Conservation (phyloP, 2,329 filamentous ascomycete species). For the Ophiobolus disseminans region DNA sequence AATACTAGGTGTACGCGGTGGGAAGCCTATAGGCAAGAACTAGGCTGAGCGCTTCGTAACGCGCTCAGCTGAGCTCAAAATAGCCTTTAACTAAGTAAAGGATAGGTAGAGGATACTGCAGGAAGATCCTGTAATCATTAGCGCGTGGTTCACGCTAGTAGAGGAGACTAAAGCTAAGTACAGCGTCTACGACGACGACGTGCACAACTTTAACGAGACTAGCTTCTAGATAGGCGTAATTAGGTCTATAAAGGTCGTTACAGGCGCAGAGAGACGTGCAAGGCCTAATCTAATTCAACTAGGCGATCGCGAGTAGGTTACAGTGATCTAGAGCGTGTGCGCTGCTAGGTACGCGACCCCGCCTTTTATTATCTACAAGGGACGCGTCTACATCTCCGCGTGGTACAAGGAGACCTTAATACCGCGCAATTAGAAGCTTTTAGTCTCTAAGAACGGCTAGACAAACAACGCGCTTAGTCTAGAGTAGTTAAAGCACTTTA, state of each 20-base stretch:
- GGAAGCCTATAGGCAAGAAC: too few species aligned
- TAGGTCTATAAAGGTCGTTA: slow-evolving; percentile 21
- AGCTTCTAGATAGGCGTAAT: slow-evolving; percentile 26
- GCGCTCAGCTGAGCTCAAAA: too few species aligned
- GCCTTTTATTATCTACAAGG: too few species aligned
- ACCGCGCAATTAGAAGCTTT: slow-evolving; percentile 15
- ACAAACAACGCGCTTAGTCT: slow-evolving; percentile 19
- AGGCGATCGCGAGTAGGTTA: slow-evolving; percentile 13
- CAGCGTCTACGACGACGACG: slow-evolving; percentile 8
- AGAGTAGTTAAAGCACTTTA: slow-evolving; percentile 24
- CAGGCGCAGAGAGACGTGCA: slow-evolving; percentile 5
- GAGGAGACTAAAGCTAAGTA: slow-evolving; percentile 15
- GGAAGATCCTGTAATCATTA: too few species aligned
- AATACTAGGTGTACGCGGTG: too few species aligned
- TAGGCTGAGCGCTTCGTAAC: too few species aligned
- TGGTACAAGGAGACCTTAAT: slow-evolving; percentile 12
- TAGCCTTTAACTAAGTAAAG: too few species aligned
- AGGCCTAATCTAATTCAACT: slow-evolving; percentile 7
- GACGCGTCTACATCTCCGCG: slow-evolving; percentile 12
- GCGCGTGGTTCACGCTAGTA: too few species aligned
- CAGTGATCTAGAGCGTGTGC: too few species aligned
- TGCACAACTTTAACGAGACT: slow-evolving; percentile 29
- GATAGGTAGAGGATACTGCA: too few species aligned
- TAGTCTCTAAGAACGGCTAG: slow-evolving; percentile 16
- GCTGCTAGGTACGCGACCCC: too few species aligned